These are phyloP conservation scores for Tylopilus subfusipes DNA, from an alignment of 768 basidiomycete genomes.

Conservation along the genomic window DNA sequence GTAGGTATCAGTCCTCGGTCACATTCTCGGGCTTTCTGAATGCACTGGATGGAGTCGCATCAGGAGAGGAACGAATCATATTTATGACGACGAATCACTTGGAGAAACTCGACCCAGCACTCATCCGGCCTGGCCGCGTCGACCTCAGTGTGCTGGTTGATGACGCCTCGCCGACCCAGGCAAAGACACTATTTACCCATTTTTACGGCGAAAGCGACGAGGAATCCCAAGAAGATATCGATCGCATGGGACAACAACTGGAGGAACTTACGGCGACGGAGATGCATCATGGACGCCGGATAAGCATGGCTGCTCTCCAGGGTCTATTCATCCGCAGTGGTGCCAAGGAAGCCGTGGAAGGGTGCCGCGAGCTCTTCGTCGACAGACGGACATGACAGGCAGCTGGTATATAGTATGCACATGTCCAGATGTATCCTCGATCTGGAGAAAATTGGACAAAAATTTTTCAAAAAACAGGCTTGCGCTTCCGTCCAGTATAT, in stretches of 20 bases:
- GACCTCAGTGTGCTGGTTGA: slow-evolving; percentile 82
- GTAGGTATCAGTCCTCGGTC: slow-evolving; percentile 88
- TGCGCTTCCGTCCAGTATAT: slow-evolving; percentile 90
- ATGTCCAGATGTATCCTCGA: slow-evolving; percentile 1
- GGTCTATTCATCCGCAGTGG: slow-evolving; percentile 86
- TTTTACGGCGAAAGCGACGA: slow-evolving; percentile 68
- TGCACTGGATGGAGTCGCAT: slow-evolving; percentile 95
- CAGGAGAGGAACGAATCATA: slow-evolving; percentile 95
- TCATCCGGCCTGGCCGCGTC: slow-evolving; percentile 94
- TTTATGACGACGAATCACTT: slow-evolving; percentile 99
- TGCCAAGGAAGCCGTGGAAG: slow-evolving; percentile 51
- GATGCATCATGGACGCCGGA: slow-evolving; percentile 47
- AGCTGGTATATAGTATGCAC: slow-evolving; percentile 9
- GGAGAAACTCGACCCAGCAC: slow-evolving; percentile 83
- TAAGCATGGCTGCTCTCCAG: slow-evolving; percentile 97
- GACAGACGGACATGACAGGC: slow-evolving; percentile 27
- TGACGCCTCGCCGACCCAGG: slow-evolving; percentile 83
- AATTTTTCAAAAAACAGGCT: slow-evolving; percentile 61
- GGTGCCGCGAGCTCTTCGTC: slow-evolving; percentile 43
- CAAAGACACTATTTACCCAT: slow-evolving; percentile 67
- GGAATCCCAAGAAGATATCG: slow-evolving; percentile 33
- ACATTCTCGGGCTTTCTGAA: slow-evolving; percentile 98
- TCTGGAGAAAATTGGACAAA: background rate
- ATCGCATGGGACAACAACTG: slow-evolving; percentile 50
- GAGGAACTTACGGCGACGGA: slow-evolving; percentile 52